Percentiles rank a stretch among this genome's conserved stretches.
Evolutionary conservation across 116 monocot species (phyloP).

Genomic region (Phalaenopsis hybrid): DNA sequence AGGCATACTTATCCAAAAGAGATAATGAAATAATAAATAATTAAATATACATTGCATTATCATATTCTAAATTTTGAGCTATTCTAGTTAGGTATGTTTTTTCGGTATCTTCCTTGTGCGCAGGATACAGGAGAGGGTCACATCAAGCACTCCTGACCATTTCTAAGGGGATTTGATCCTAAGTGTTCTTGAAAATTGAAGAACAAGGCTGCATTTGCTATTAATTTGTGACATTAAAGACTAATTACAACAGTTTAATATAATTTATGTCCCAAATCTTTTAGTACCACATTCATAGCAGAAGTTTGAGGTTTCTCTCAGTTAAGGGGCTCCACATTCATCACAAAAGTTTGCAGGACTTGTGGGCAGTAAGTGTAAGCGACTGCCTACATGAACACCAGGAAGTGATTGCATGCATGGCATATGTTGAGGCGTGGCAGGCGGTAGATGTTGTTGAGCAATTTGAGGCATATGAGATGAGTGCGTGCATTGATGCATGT

Average conservation of each 20-base stretch:
- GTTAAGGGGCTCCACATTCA: slow-evolving; percentile 63
- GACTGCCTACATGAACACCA: slow-evolving; percentile 48
- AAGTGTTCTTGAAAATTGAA: neutral
- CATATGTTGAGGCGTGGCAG: slow-evolving; percentile 47
- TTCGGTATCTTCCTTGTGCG: too few relatives aligned
- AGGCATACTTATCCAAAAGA: too few relatives aligned
- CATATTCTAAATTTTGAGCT: too few relatives aligned
- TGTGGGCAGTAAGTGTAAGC: slow-evolving; percentile 59
- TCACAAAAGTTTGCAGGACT: neutral
- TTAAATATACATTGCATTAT: too few relatives aligned
- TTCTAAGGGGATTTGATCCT: neutral
- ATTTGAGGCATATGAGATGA: slow-evolving; percentile 49
- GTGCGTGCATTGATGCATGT: slow-evolving; percentile 45
- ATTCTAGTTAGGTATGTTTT: too few relatives aligned
- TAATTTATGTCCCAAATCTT: slow-evolving; percentile 60
- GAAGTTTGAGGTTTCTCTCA: slow-evolving; percentile 84
- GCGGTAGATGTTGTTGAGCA: slow-evolving; percentile 33
- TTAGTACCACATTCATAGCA: slow-evolving; percentile 88
- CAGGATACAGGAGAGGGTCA: too few relatives aligned
- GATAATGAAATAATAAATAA: too few relatives aligned
- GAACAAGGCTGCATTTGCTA: neutral
- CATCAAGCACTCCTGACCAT: too few relatives aligned
- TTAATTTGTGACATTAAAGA: neutral
- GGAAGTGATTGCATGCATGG: slow-evolving; percentile 55
- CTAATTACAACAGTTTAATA: neutral